Percentiles rank a stretch among this genome's conserved stretches.
These are phyloP conservation scores for Phytopythium chamaehyphon DNA, from an alignment of 352 stramenopile species.

Conservation along the genomic window DNA sequence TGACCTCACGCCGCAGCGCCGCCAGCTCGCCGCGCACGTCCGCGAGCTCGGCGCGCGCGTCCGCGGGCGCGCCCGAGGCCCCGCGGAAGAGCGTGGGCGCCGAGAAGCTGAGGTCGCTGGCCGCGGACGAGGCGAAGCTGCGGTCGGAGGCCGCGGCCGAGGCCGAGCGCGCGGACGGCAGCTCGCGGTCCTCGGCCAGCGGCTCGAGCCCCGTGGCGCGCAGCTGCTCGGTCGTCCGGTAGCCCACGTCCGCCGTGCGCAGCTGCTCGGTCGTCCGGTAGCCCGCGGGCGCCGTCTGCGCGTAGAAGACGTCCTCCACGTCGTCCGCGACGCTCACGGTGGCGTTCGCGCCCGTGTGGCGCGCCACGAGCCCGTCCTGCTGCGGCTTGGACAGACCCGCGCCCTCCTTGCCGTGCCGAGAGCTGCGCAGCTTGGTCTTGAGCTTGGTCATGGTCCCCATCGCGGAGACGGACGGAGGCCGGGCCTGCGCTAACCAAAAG, in stretches of 20 bases:
- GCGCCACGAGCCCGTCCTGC: slow-evolving; percentile 21
- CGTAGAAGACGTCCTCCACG: slow-evolving; percentile 67
- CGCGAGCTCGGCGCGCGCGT: slow-evolving; percentile 37
- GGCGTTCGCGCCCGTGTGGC: slow-evolving; percentile 26
- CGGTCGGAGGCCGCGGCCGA: slow-evolving; percentile 24
- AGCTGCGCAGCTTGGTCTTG: slow-evolving; percentile 56
- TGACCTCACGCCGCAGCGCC: slow-evolving; percentile 67
- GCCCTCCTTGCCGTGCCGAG: slow-evolving; percentile 32
- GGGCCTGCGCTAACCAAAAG: slow-evolving; percentile 1
- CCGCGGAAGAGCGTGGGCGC: not conserved
- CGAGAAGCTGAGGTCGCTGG: slow-evolving; percentile 18
- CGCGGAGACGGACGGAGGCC: not conserved
- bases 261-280: slow-evolving; percentile 7
- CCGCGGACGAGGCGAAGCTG: slow-evolving; percentile 26
- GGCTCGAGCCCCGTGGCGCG: slow-evolving; percentile 43
- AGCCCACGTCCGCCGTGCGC: slow-evolving; percentile 26
- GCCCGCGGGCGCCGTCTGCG: slow-evolving; percentile 10
- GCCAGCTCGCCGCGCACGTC: slow-evolving; percentile 68
- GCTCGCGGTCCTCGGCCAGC: slow-evolving; percentile 54
- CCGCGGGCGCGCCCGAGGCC: not conserved
- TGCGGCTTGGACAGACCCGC: slow-evolving; percentile 37
- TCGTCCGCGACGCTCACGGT: slow-evolving; percentile 53
- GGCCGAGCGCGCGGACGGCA: slow-evolving; percentile 22
- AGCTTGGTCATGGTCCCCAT: slow-evolving; percentile 55
- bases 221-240: slow-evolving; percentile 62